phyloP scores from a whole-genome alignment of 257 asterid genomes.

The Henckelia pumila region DNA sequence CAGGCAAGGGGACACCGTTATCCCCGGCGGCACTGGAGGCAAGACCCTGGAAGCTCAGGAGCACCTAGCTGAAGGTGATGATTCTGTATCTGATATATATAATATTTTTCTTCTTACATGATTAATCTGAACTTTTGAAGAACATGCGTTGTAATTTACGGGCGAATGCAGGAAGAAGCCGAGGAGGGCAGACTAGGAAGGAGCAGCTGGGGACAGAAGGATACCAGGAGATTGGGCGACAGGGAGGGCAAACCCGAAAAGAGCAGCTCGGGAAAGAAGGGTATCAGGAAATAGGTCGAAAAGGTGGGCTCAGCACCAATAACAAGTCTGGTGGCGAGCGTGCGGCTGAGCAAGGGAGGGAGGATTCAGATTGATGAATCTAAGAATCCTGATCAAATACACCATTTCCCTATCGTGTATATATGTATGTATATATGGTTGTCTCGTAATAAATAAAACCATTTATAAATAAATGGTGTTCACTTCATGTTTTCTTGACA shows the following conservation, averaged over 20 bases:
- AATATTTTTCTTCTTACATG: too few species aligned
- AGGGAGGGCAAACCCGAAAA: too few species aligned
- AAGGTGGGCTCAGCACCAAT: conserved; percentile 52
- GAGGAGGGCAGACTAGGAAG: conserved; percentile 68
- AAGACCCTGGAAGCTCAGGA: conserved; percentile 80
- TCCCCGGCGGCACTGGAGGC: conserved; percentile 89
- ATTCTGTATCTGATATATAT: background rate
- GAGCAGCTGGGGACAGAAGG: conserved; percentile 73
- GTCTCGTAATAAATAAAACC: too few species aligned
- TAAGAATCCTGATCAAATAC: too few species aligned
- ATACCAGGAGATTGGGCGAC: conserved; percentile 62
- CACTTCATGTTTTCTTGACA: too few species aligned
- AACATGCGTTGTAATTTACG: too few species aligned
- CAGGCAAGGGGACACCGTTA: conserved; percentile 61
- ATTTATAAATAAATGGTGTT: too few species aligned
- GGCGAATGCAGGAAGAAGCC: conserved; percentile 46
- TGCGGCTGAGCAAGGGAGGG: conserved; percentile 42
- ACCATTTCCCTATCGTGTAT: too few species aligned
- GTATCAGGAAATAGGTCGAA: conserved; percentile 61
- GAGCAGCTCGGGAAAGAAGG: conserved; percentile 61
- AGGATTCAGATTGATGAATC: conserved; percentile 44
- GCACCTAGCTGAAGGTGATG: conserved; percentile 64
- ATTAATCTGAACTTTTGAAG: background rate
- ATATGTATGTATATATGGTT: too few species aligned
- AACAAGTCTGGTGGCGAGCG: conserved; percentile 53